Evolutionary conservation across 2,329 filamentous ascomycete species (phyloP), one percentile per base, ranked within the genome.

Genomic region (Colletotrichum kahawae): DNA sequence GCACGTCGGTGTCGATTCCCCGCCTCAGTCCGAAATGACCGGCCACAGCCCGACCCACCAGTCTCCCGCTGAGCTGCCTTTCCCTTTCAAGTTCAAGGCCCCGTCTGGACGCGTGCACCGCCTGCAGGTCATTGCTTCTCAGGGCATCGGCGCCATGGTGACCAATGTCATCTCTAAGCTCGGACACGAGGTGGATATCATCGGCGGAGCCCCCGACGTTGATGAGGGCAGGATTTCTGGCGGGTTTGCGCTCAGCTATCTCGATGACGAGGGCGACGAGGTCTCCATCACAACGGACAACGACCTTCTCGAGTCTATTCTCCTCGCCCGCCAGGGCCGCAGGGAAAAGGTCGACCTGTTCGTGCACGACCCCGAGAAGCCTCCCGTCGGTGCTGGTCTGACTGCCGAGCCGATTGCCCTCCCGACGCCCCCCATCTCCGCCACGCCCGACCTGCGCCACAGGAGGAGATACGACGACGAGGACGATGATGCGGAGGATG

Each of bases 11-110:
- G 89, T 92, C 48, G 95, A 96, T 62, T 95, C 94, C 4, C 95
- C 95, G 14, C 88, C 92, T 24, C 93, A 91, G 70, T 95, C 94
- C 24, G 87, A 84, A 29, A 78, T 92, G 27, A 84, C 92, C 29
- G 88, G 87, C 18, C 89, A 85, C 59, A 80, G 82, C 4, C 83
- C 83, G 4, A 88, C 93, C 62, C 89, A 93, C 21, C 85, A 88
- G 5, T 86, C 88, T 7, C 87, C 90, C 2, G 91, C 94, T 80
- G 95, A 97, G 78, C 85, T 91, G 13, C 95, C 96, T 0, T 99
- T 98, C 85, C 92, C 96, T 4, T 99, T 99, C 92, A 99, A 99
- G 85, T 99, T 99, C 91, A 98, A 98, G 88, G 95, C 97, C 3
- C 97, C 97, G 2, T 96, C 95, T 79, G 97, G 96, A 60, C 95